Conservation (phyloP, 306 rosid genomes). For the Dryas octopetala region DNA sequence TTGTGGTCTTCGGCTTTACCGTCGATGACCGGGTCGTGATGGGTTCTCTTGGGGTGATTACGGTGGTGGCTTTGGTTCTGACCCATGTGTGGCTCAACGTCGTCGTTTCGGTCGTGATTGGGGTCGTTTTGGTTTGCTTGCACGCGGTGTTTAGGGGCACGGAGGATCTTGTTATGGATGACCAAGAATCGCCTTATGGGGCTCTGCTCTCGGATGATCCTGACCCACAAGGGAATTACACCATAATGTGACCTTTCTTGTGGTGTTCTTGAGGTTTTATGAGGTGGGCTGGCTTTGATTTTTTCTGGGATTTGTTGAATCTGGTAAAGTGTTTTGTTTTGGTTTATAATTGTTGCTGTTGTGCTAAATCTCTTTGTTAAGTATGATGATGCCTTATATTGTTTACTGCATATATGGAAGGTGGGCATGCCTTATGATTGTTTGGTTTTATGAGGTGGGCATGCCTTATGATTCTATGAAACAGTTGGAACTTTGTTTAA, state of each 20-base stretch:
- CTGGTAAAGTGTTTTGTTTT: neutral
- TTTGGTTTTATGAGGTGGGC: too few relatives aligned
- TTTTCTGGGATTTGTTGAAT: neutral
- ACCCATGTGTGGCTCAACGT: slow-evolving; percentile 53
- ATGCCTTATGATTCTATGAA: neutral
- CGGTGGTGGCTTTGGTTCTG: slow-evolving; percentile 34
- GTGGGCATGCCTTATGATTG: too few relatives aligned
- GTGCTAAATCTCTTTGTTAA: neutral
- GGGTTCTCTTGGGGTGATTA: slow-evolving; percentile 25
- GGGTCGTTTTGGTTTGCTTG: slow-evolving; percentile 21
- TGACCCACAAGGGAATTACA: slow-evolving; percentile 42
- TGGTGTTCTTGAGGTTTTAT: neutral
- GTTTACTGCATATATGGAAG: too few relatives aligned
- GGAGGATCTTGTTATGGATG: slow-evolving; percentile 58
- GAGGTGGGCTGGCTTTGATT: slow-evolving; percentile 15
- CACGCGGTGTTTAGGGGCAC: slow-evolving; percentile 56
- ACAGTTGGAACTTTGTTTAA: neutral
- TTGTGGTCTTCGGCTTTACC: slow-evolving; percentile 30
- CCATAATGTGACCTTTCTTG: slow-evolving; percentile 37
- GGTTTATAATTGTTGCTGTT: too few relatives aligned
- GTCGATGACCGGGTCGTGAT: slow-evolving; percentile 38
- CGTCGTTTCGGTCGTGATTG: slow-evolving; percentile 30
- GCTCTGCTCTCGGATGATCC: slow-evolving; percentile 37
- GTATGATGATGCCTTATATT: neutral
- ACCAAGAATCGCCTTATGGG: slow-evolving; percentile 62